Base-by-base conservation (phyloP, 805 yeast species). In the Schwanniomyces occidentalis region DNA sequence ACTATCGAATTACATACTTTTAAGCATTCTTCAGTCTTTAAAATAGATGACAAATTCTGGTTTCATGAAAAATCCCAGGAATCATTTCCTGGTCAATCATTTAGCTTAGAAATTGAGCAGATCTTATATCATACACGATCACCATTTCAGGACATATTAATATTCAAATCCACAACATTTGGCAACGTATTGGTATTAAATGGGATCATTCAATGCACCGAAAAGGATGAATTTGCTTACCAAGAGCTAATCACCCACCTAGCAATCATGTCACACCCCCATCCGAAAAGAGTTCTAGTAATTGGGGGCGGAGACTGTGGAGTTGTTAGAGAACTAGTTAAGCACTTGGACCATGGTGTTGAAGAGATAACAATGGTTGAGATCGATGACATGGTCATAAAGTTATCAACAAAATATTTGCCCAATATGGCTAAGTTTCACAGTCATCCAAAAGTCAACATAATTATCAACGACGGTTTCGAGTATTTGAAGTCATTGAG, bases 241-340 rank as follows among this genome's bases (percentile, higher is more conserved):
- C 97, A 89, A 63, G 97, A 89, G 57, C 78, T 87, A 80, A 90
- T 89, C 43, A 67, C 95, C 2, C 95, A 90, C 58, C 61, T 87
- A 18, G 90, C 96, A 4, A 52, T 90, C 38, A 79, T 81, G 75
- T 65, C 86, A 8, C 97, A 89, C 62, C 76, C 78, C 3, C 52
- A 69, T 26, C 96, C 97, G 2, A 76, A 75, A 48, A 75, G 72
- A 35, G 95, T 88, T 7, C 73, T 89, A 33, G 93, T 89, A 19
- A 85, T 89, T 49, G 97, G 97, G 17, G 97, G 97, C 16, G 97
- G 97, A 27, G 97, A 89, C 58, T 95, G 97, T 45, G 97, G 97
- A 42, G 96, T 89, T 14, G 65, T 90, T 23, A 75, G 97, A 51
- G 97, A 89, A 58, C 81, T 86, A 12, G 78, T 87, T 29, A 90